Evolutionary conservation across 768 basidiomycete species (phyloP).

Genomic region (Melanogaster broomeanus): DNA sequence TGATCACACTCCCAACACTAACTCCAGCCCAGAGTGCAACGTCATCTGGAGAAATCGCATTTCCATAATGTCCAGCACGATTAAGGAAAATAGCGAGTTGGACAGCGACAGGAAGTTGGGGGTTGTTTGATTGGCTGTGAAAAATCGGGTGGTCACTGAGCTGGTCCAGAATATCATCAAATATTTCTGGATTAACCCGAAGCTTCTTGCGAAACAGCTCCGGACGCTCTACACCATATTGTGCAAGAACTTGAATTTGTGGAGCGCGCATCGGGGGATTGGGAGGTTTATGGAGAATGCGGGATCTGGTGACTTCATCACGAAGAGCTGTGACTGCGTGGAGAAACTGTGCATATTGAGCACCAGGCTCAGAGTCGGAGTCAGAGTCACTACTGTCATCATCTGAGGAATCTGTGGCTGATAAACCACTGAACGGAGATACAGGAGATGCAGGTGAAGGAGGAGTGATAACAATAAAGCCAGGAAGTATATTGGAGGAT

Average conservation of each 20-base stretch:
- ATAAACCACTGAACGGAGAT: too few species aligned
- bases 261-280: neutral
- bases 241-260: neutral
- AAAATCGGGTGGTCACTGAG: neutral
- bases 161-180: neutral
- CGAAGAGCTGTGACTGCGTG: too few species aligned
- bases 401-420: too few species aligned
- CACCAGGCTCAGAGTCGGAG: too few species aligned
- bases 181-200: neutral
- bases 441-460: too few species aligned
- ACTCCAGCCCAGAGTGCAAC: constrained; percentile 15
- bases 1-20: constrained; percentile 15
- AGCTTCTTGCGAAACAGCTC: neutral
- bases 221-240: neutral
- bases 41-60: constrained; percentile 11
- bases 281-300: too few species aligned
- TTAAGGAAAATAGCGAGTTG: constrained; percentile 8
- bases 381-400: too few species aligned
- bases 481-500: too few species aligned
- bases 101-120: constrained; percentile 1
- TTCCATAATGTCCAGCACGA: constrained; percentile 2
- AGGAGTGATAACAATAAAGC: too few species aligned
- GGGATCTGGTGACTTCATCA: too few species aligned
- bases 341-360: too few species aligned
- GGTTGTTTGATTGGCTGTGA: neutral